Percentiles rank a stretch among this genome's conserved stretches.
phyloP scores from a whole-genome alignment of 495 filamentous ascomycete species.

The Aspergillus sclerotiicarbonarius region DNA sequence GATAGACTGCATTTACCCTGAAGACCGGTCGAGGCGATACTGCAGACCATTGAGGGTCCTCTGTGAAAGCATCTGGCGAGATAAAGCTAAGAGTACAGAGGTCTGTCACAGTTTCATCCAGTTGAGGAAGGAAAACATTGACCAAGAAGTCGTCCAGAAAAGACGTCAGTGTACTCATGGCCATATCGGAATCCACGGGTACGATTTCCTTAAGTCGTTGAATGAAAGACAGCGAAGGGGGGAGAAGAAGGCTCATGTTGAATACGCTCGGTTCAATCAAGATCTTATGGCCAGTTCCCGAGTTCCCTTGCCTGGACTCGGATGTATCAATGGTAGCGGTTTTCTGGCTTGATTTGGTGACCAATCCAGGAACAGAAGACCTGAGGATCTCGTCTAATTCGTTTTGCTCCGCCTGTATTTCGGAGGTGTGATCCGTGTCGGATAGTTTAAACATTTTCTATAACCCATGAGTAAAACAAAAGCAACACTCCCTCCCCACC shows the following conservation, averaged over 20 bases:
- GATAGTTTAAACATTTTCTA: constrained; percentile 85
- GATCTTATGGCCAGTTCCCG: constrained; percentile 75
- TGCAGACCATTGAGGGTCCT: constrained; percentile 77
- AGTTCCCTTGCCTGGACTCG: constrained; percentile 44
- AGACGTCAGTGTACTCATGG: constrained; percentile 81
- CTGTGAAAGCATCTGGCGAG: constrained; percentile 81
- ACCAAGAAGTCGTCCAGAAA: constrained; percentile 98
- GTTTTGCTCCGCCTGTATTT: constrained; percentile 77
- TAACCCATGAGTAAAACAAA: constrained; percentile 21
- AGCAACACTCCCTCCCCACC: neutral
- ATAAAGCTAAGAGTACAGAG: constrained; percentile 78
- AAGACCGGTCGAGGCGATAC: constrained; percentile 83
- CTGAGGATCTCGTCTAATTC: constrained; percentile 88
- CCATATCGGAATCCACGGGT: constrained; percentile 77
- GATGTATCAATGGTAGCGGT: constrained; percentile 34
- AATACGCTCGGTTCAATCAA: constrained; percentile 95
- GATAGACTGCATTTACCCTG: constrained; percentile 45
- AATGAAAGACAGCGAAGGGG: constrained; percentile 90
- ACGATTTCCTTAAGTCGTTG: constrained; percentile 90
- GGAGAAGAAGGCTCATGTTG: constrained; percentile 92
- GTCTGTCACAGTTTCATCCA: constrained; percentile 93
- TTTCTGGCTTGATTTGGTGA: constrained; percentile 67
- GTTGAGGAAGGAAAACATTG: constrained; percentile 94
- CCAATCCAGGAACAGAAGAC: constrained; percentile 87
- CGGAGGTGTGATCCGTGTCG: constrained; percentile 73